Percentiles rank a stretch among this genome's conserved stretches.
Conservation (phyloP, 306 rosid genomes). For the Vicia sativa region DNA sequence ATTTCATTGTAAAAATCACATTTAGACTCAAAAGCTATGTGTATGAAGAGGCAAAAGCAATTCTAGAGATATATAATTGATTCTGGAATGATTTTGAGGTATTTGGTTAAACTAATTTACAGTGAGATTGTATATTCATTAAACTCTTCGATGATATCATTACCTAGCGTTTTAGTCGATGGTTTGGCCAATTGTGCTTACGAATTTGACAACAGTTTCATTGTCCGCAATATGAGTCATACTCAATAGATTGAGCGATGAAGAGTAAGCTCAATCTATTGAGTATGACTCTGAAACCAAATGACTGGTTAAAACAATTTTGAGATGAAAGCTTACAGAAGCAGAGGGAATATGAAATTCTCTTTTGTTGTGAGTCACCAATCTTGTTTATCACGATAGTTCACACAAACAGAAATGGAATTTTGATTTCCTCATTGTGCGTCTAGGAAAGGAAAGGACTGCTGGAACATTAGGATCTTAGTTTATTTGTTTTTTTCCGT, state of each 20-base stretch:
- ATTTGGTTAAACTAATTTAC: not conserved
- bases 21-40: no score
- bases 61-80: no score
- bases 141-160: not conserved
- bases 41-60: no score
- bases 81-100: no score
- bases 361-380: slow-evolving; percentile 20
- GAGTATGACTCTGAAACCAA: not conserved
- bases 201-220: not conserved
- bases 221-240: not conserved
- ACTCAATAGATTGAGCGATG: not conserved
- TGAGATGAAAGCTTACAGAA: slow-evolving; percentile 8
- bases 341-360: slow-evolving; percentile 10
- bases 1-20: no score
- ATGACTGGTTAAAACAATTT: slow-evolving; percentile 19
- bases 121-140: not conserved
- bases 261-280: not conserved
- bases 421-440: slow-evolving; percentile 19
- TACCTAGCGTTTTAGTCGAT: not conserved
- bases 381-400: slow-evolving; percentile 17
- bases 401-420: slow-evolving; percentile 4
- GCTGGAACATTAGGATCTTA: slow-evolving; percentile 10
- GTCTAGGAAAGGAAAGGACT: not conserved
- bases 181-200: not conserved
- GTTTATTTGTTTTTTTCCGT: slow-evolving; percentile 23